Conservation (phyloP, 106 monocot species). For the Chionographis japonica region DNA sequence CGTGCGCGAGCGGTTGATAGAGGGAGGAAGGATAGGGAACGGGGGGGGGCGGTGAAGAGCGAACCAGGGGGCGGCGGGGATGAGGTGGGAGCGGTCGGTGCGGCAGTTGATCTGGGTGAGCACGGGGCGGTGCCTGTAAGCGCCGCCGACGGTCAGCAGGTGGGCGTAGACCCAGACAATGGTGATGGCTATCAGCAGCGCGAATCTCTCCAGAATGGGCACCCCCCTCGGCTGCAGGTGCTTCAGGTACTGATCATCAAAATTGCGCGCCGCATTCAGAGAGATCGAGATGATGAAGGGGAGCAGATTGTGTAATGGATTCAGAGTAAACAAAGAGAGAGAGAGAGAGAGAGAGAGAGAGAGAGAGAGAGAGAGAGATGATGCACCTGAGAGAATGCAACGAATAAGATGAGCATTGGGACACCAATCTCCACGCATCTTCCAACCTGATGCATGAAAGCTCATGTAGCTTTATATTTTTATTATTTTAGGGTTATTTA, state of each 20-base stretch:
- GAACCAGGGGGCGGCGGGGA: conserved; percentile 92
- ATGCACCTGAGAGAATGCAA: conserved; percentile 78
- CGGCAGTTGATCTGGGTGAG: conserved; percentile 73
- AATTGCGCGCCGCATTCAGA: too few relatives aligned
- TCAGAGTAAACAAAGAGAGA: background rate
- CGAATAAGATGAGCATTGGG: conserved; percentile 84
- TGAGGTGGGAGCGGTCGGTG: conserved; percentile 80
- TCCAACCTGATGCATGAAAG: conserved; percentile 54
- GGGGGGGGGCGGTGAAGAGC: background rate
- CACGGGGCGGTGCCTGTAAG: conserved; percentile 62
- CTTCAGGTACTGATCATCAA: conserved; percentile 71
- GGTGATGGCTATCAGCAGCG: conserved; percentile 56
- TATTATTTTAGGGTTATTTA: too few relatives aligned
- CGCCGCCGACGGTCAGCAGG: conserved; percentile 75
- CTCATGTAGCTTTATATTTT: background rate
- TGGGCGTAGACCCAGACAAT: conserved; percentile 79
- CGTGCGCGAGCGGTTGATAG: too few relatives aligned
- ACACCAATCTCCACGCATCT: conserved; percentile 93
- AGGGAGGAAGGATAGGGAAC: background rate
- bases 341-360: too few relatives aligned
- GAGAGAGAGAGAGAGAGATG: too few relatives aligned
- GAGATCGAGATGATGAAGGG: background rate
- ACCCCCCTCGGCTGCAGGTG: conserved; percentile 47
- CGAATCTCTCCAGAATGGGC: conserved; percentile 79
- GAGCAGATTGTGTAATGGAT: background rate